Percentiles rank a stretch among this genome's conserved stretches.
phyloP scores from a whole-genome alignment of 2,329 filamentous ascomycete species.

The Metarhizium humberi region DNA sequence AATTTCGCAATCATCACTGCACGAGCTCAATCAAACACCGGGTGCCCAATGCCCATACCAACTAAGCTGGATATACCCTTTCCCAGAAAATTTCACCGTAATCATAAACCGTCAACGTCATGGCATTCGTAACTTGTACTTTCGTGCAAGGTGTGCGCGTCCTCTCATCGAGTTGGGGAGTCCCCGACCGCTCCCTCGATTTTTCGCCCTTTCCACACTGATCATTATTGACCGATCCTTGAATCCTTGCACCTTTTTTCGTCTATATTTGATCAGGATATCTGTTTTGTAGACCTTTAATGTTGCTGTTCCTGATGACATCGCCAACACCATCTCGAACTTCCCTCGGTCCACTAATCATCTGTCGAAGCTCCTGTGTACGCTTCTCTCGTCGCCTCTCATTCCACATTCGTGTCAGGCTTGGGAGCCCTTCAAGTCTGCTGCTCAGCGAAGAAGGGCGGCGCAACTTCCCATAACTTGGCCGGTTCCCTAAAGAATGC shows the following conservation, averaged over 20 bases:
- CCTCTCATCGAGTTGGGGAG: background rate
- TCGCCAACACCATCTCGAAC: conserved; percentile 51
- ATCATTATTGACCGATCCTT: background rate
- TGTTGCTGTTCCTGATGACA: conserved; percentile 35
- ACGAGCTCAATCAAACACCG: background rate
- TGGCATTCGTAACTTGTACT: conserved; percentile 6
- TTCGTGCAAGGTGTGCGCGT: background rate
- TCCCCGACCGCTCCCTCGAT: background rate
- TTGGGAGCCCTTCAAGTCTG: conserved; percentile 42
- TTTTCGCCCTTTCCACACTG: background rate
- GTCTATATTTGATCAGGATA: background rate
- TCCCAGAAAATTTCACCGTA: conserved; percentile 3
- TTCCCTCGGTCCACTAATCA: conserved; percentile 50
- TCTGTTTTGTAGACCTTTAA: background rate
- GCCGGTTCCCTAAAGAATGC: conserved; percentile 17
- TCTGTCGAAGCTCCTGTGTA: conserved; percentile 46
- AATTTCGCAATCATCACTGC: background rate
- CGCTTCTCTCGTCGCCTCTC: conserved; percentile 51
- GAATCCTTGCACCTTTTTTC: background rate
- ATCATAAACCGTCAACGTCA: conserved; percentile 7
- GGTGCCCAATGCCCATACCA: background rate
- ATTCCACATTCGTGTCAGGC: conserved; percentile 44
- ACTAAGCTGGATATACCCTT: background rate
- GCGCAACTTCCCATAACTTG: conserved; percentile 15
- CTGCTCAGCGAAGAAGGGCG: conserved; percentile 34